phyloP scores from a whole-genome alignment of 1,284 basidiomycete species.

The Volvariella volvacea region DNA sequence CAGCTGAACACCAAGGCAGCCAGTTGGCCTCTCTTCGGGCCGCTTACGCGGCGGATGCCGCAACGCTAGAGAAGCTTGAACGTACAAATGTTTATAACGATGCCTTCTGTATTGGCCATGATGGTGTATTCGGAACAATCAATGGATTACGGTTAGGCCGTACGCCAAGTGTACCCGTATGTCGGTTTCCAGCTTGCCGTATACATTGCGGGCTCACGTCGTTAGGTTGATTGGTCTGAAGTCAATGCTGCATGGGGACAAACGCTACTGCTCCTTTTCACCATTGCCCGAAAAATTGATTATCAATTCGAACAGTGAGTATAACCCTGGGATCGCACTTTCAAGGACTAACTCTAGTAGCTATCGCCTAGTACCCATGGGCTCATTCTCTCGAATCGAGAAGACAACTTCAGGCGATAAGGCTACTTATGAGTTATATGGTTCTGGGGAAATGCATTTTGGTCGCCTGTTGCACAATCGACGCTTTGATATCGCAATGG shows the following conservation, averaged over 20 bases:
- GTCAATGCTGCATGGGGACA: constrained; percentile 99
- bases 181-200: constrained; percentile 16
- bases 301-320: constrained; percentile 80
- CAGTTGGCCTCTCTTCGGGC: constrained; percentile 68
- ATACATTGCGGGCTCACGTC: constrained; percentile 1
- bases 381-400: constrained; percentile 89
- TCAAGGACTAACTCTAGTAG: constrained; percentile 31
- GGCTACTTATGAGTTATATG: constrained; percentile 82
- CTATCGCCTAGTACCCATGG: constrained; percentile 86
- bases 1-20: constrained; percentile 58
- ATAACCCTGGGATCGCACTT: background rate
- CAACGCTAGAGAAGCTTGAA: constrained; percentile 79
- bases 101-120: constrained; percentile 96
- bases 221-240: constrained; percentile 93
- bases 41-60: constrained; percentile 70
- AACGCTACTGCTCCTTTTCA: constrained; percentile 86
- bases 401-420: constrained; percentile 72
- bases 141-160: constrained; percentile 91
- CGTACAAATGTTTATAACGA: constrained; percentile 98
- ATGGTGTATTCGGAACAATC: constrained; percentile 92
- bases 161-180: constrained; percentile 67
- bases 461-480: constrained; percentile 88
- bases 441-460: constrained; percentile 85
- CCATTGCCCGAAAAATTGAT: constrained; percentile 85
- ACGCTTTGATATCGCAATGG: constrained; percentile 94